Base-by-base conservation (phyloP, 345 rosid genomes). In the Iberis pinnata region DNA sequence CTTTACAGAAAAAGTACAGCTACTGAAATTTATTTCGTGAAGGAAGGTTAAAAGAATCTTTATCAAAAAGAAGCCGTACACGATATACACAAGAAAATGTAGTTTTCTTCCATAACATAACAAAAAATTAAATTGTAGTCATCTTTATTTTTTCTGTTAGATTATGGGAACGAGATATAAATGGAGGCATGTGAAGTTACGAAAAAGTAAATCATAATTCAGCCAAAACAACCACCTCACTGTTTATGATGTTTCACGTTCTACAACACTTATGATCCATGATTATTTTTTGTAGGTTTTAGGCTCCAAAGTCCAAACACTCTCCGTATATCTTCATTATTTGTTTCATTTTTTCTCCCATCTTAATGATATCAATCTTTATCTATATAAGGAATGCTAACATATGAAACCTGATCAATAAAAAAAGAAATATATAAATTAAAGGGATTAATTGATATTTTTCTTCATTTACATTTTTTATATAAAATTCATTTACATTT, bases 171-270 rank as follows among this genome's bases (percentile, higher is more conserved):
- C 61, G 27, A 52, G 67, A 35, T 53, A 0, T 31, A 47, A 9
- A 19, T 41, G 10, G 5, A 20, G 13, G 19, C 68, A 53, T 37
- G 41, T 18, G 53, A 53, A 62, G 12, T 61, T 49, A 20, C 17
- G 9, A 36, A 5, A 12, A 15, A 54, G 18, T 32, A 25, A n/a
- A n/a, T n/a, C n/a, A 29, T 6, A 29, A 29, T 29, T 6, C 53
- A 35, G 44, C 44, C 17, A 14, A 38, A 54, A 47, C 36, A 63
- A 29, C 39, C 5, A 63, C 20, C 49, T 63, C 53, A 31, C 43
- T 55, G 38, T 47, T 64, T 32, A 57, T 65, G 58, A 49, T 56
- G 46, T 25, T 53, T 57, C 70, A 65, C 70, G 64, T 57, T 64
- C 31, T 49, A 57, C 41, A 18, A 49, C 58, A 64, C 63, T 44